A percentile compares a stretch with the other conserved stretches of the same genome.
Conservation (phyloP, 2,329 filamentous ascomycete genomes). For the Fusarium sp. region DNA sequence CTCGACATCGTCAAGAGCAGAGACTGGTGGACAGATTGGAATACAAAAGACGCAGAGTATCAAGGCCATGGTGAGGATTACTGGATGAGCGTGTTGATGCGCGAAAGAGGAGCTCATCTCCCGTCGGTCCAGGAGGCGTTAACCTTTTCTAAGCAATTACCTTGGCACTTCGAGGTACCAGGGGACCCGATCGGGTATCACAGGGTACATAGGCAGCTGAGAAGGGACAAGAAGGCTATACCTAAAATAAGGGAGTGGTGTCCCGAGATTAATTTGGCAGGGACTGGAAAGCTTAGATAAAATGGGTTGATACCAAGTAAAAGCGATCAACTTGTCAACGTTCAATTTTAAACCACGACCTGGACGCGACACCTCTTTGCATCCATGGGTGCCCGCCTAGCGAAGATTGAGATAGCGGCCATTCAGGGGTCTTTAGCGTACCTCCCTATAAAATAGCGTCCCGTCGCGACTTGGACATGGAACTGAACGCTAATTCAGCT, state of each 20-base stretch:
- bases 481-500: neutral
- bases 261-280: conserved; percentile 12
- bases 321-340: too few species aligned
- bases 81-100: conserved; percentile 21
- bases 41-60: conserved; percentile 10
- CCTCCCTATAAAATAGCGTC: neutral
- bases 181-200: conserved; percentile 9
- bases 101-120: conserved; percentile 9
- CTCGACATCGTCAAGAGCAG: neutral
- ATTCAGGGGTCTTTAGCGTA: neutral
- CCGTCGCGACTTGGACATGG: neutral
- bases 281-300: too few species aligned
- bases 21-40: conserved; percentile 13
- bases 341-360: too few species aligned
- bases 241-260: conserved; percentile 1
- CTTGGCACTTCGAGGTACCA: conserved; percentile 8
- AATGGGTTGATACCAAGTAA: too few species aligned
- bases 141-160: conserved; percentile 11
- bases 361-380: too few species aligned
- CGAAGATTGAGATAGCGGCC: neutral
- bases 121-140: conserved; percentile 7
- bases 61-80: conserved; percentile 11
- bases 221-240: conserved; percentile 1
- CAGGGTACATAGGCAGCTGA: conserved; percentile 8
- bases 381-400: too few species aligned